phyloP scores from a whole-genome alignment of 73 alveolate genomes.

The Effrenium voratum region DNA sequence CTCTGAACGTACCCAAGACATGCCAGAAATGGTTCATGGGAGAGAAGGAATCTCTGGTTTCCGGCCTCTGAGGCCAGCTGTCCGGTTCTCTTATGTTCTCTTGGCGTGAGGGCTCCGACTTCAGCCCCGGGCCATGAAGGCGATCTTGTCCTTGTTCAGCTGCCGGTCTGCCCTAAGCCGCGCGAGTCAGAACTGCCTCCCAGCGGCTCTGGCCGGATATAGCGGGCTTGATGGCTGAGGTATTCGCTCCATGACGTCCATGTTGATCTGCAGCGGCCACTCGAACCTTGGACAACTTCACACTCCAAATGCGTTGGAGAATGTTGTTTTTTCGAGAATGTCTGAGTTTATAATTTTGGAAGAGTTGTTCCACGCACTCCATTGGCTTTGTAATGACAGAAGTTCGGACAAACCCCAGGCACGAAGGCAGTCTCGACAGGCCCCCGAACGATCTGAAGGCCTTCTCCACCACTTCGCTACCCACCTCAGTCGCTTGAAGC shows the following conservation, averaged over 20 bases:
- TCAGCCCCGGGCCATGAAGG: slow-evolving; percentile 45
- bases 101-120: no score
- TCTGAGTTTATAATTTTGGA: no score
- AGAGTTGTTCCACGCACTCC: no score
- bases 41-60: no score
- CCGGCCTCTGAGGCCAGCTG: no score
- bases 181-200: not conserved
- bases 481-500: slow-evolving; percentile 24
- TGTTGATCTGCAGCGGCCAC: slow-evolving; percentile 91
- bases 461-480: slow-evolving; percentile 90
- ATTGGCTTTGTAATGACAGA: no score
- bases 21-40: no score
- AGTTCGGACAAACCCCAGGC: no score
- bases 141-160: slow-evolving; percentile 92
- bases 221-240: not conserved
- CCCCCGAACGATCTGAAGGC: slow-evolving; percentile 73
- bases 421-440: no score
- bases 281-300: slow-evolving; percentile 24
- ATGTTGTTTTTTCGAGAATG: no score
- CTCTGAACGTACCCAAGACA: no score
- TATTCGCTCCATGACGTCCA: slow-evolving; percentile 83
- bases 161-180: slow-evolving; percentile 84
- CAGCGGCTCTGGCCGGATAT: not conserved
- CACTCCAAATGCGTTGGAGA: not conserved
- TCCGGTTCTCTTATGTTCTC: no score